Evolutionary conservation across 1,284 basidiomycete genomes (phyloP).

Genomic region (Laetiporus sulphureus): DNA sequence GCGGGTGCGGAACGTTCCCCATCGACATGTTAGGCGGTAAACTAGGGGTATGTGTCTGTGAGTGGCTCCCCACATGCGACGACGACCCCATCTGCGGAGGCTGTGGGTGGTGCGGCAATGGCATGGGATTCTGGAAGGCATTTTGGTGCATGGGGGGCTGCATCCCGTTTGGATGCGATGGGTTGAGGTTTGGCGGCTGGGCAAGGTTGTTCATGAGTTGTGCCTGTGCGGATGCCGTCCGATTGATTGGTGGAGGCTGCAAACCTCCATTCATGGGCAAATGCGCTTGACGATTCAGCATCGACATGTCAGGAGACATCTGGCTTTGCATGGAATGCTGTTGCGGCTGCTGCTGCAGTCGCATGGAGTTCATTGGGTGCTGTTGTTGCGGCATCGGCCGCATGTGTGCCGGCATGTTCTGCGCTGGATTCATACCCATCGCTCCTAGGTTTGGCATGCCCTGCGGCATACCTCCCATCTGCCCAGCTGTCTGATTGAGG

Average conservation of each 20-base stretch:
- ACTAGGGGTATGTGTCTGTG: constrained; percentile 12
- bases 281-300: background rate
- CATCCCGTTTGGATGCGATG: background rate
- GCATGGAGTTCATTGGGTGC: constrained; percentile 7
- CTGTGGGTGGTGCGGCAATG: constrained; percentile 9
- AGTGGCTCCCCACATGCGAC: background rate
- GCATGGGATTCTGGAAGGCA: constrained; percentile 2
- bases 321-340: constrained; percentile 10
- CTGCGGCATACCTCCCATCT: background rate
- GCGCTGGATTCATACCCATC: constrained; percentile 21
- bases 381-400: constrained; percentile 1
- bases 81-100: background rate
- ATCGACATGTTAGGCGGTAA: constrained; percentile 37
- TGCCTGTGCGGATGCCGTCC: background rate
- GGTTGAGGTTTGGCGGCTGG: background rate
- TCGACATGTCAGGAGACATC: background rate
- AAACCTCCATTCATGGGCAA: background rate
- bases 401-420: constrained; percentile 6
- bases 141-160: constrained; percentile 3
- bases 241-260: background rate
- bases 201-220: background rate
- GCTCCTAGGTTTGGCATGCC: constrained; percentile 25
- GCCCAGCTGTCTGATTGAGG: constrained; percentile 29
- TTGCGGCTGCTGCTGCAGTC: constrained; percentile 13
- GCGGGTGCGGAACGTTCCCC: constrained; percentile 27